Conservation (phyloP, 2,329 filamentous ascomycete genomes). For the Hymenoscyphus fructigenus region DNA sequence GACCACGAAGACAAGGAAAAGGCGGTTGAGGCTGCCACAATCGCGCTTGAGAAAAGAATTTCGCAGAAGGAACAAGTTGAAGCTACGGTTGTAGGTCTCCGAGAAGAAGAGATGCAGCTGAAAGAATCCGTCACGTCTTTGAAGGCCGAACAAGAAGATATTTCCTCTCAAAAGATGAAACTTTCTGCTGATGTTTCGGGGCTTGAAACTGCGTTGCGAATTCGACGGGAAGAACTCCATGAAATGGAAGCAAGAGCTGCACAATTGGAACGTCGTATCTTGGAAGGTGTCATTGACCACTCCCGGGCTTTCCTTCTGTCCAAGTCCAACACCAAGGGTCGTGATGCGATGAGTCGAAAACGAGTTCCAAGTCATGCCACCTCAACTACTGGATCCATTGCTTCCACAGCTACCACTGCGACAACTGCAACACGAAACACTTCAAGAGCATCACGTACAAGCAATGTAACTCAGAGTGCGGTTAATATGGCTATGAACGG, state of each 20-base stretch:
- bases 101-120: conserved; percentile 62
- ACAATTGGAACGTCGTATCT: conserved; percentile 82
- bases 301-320: conserved; percentile 85
- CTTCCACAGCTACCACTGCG: conserved; percentile 22
- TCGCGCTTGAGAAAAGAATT: conserved; percentile 76
- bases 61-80: conserved; percentile 64
- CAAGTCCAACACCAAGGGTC: conserved; percentile 47
- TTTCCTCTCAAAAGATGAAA: conserved; percentile 75
- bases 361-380: conserved; percentile 47
- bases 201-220: conserved; percentile 83
- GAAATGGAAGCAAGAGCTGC: conserved; percentile 90
- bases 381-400: conserved; percentile 40
- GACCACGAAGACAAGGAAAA: conserved; percentile 78
- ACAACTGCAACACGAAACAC: conserved; percentile 20
- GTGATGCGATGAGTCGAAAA: conserved; percentile 52
- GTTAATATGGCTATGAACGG: conserved; percentile 56
- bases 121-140: conserved; percentile 52
- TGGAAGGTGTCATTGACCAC: conserved; percentile 95
- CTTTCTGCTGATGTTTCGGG: conserved; percentile 85
- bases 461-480: conserved; percentile 41
- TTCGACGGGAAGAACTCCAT: conserved; percentile 87
- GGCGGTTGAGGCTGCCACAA: conserved; percentile 74
- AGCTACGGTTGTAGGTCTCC: conserved; percentile 48
- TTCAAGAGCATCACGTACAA: conserved; percentile 32
- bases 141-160: conserved; percentile 66